These are phyloP conservation scores for Russula sp. DNA, from an alignment of 768 basidiomycete species.

Conservation along the genomic window DNA sequence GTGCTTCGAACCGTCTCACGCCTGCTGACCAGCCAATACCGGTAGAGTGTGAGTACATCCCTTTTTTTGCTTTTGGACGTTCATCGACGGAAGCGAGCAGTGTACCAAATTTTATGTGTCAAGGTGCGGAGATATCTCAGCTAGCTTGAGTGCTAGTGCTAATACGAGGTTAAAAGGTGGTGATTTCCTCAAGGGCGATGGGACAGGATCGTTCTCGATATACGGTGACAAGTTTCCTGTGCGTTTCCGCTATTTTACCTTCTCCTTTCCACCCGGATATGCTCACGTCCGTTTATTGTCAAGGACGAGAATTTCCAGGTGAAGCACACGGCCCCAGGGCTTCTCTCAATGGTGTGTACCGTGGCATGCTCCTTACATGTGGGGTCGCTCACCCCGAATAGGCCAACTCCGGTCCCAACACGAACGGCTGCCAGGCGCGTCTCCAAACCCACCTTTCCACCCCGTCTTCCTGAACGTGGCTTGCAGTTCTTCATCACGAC, in stretches of 20 bases:
- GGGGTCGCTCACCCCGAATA: slow-evolving; percentile 29
- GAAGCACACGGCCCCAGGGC: slow-evolving; percentile 80
- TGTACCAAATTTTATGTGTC: slow-evolving; percentile 94
- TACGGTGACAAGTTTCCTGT: slow-evolving; percentile 94
- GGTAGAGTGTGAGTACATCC: slow-evolving; percentile 57
- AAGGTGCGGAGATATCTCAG: slow-evolving; percentile 46
- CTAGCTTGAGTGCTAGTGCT: neutral
- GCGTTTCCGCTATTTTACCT: slow-evolving; percentile 25
- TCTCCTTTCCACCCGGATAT: neutral
- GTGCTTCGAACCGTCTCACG: slow-evolving; percentile 26
- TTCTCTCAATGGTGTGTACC: slow-evolving; percentile 80
- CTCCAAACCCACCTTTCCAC: neutral
- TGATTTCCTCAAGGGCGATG: slow-evolving; percentile 91
- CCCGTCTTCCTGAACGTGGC: neutral
- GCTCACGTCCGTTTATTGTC: neutral
- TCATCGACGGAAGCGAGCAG: slow-evolving; percentile 34
- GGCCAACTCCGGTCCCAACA: slow-evolving; percentile 94
- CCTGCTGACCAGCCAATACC: slow-evolving; percentile 24
- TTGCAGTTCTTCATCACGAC: slow-evolving; percentile 93
- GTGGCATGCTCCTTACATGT: neutral
- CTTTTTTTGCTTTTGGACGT: slow-evolving; percentile 1
- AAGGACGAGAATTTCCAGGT: slow-evolving; percentile 94
- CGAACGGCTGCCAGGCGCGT: slow-evolving; percentile 83
- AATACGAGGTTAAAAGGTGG: slow-evolving; percentile 49
- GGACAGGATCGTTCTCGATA: slow-evolving; percentile 94